Percentiles rank a stretch among this genome's conserved stretches.
phyloP scores from a whole-genome alignment of 176 grass and related monocot species.

The Bonia amplexicaulis region DNA sequence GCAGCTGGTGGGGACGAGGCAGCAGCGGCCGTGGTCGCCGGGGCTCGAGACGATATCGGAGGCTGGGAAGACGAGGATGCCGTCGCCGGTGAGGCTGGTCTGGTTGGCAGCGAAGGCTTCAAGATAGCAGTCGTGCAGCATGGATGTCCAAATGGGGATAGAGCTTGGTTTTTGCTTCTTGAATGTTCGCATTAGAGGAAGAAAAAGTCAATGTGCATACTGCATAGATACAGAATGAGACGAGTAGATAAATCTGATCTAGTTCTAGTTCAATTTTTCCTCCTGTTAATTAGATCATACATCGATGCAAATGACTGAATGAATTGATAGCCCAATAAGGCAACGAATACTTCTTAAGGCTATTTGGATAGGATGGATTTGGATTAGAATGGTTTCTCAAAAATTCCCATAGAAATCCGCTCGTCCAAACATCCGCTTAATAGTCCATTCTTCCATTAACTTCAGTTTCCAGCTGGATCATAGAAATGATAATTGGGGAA shows the following conservation, averaged over 20 bases:
- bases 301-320: constrained; percentile 2
- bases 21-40: constrained; percentile 70
- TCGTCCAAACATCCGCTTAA: too few relatives aligned
- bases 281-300: neutral
- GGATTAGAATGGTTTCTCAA: too few relatives aligned
- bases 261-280: neutral
- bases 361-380: too few relatives aligned
- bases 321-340: neutral
- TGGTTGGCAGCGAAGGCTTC: constrained; percentile 18
- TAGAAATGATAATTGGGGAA: neutral
- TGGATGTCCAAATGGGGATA: neutral
- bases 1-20: constrained; percentile 56
- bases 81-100: constrained; percentile 32
- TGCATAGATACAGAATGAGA: neutral
- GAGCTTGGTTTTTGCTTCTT: neutral
- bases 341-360: neutral
- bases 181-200: neutral
- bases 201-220: neutral
- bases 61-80: constrained; percentile 35
- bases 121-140: neutral
- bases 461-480: neutral
- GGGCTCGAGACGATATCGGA: constrained; percentile 78
- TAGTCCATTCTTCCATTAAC: neutral
- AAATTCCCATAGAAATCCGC: too few relatives aligned
- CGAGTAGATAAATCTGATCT: neutral